Conservation (phyloP, 2,329 filamentous ascomycete species). For the Botrytis pseudocinerea region DNA sequence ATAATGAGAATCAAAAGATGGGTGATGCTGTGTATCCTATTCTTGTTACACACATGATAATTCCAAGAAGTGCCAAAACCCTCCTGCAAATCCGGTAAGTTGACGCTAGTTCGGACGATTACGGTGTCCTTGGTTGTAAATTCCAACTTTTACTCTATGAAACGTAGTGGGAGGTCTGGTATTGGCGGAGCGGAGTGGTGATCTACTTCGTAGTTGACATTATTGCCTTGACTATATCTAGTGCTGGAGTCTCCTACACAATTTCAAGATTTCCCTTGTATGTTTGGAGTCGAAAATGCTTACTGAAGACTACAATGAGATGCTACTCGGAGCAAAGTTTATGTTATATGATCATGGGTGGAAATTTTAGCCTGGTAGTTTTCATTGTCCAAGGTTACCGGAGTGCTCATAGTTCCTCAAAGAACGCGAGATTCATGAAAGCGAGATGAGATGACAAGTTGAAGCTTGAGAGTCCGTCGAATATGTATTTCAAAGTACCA, state of each 20-base stretch:
- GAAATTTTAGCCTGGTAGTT: not conserved
- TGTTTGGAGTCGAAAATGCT: not conserved
- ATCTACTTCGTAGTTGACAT: not conserved
- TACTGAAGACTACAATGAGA: not conserved
- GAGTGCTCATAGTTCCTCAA: not conserved
- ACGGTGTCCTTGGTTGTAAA: not conserved
- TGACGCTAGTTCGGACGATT: not conserved
- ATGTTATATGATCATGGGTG: not conserved
- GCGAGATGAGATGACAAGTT: not conserved
- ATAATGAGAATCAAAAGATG: not conserved
- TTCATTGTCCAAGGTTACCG: fast-evolving
- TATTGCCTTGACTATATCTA: not conserved
- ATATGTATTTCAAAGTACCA: not conserved
- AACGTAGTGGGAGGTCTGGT: not conserved
- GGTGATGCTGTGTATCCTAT: not conserved
- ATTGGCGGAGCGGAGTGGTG: not conserved
- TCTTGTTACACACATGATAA: not conserved
- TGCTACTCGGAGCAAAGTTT: not conserved
- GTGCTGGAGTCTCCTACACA: not conserved
- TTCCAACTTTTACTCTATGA: not conserved
- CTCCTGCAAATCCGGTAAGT: not conserved
- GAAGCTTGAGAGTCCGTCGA: not conserved
- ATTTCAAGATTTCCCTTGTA: not conserved
- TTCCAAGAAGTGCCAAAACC: not conserved
- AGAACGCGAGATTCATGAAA: not conserved